Percentiles rank a stretch among this genome's conserved stretches.
These are phyloP conservation scores for Anisogramma anomala DNA, from an alignment of 2,329 filamentous ascomycete genomes.

Conservation along the genomic window DNA sequence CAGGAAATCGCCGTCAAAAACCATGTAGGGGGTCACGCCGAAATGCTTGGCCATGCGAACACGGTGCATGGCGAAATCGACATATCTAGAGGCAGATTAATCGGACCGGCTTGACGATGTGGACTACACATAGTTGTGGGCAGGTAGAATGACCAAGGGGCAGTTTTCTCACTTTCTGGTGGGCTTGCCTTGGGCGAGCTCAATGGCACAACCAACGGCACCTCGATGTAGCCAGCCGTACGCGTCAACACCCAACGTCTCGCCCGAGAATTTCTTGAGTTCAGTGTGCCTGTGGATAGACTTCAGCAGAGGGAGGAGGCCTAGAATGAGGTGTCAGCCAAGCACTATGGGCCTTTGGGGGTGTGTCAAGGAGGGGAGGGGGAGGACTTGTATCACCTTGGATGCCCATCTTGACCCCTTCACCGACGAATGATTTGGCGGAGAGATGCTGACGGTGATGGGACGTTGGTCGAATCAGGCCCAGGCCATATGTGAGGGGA, in stretches of 20 bases:
- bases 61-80: constrained; percentile 80
- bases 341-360: no score
- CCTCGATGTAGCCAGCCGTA: constrained; percentile 98
- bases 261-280: constrained; percentile 74
- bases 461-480: background rate
- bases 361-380: background rate
- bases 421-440: background rate
- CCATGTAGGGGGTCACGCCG: constrained; percentile 83
- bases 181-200: constrained; percentile 77
- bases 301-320: constrained; percentile 82
- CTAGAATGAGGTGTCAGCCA: constrained; percentile 30
- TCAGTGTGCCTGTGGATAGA: constrained; percentile 87
- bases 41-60: constrained; percentile 92
- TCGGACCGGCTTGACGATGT: background rate
- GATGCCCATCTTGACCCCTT: constrained; percentile 15
- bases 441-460: background rate
- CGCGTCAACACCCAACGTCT: constrained; percentile 87
- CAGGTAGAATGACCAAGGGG: background rate
- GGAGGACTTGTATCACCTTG: constrained; percentile 18
- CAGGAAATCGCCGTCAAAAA: constrained; percentile 92
- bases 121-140: background rate
- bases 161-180: constrained; percentile 59
- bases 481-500: constrained; percentile 1
- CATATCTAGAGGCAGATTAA: constrained; percentile 47
- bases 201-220: constrained; percentile 78